Base-by-base conservation (phyloP, 2,329 filamentous ascomycete species). In the Gliomastix tumulicola region DNA sequence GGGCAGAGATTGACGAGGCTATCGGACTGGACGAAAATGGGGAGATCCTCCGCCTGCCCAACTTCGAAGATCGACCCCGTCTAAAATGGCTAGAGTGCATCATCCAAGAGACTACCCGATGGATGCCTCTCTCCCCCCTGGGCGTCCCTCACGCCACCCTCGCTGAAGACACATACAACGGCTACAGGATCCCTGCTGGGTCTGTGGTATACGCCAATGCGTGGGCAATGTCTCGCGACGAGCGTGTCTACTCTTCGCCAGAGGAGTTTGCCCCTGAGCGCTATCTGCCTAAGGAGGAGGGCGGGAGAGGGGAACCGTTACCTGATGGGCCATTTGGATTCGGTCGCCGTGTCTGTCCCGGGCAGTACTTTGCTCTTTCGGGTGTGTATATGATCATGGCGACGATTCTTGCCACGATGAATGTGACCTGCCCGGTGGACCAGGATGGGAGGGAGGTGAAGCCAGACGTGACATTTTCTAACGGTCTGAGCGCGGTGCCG, bases 171-270 rank as follows among this genome's bases (percentile, higher is more conserved):
- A 57, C 67, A 10, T 80, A 79, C 47, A 58, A 70, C 16, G 74
- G 66, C 22, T 71, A 74, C 53, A 65, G 67, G 40, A 76, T 80
- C 34, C 74, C 73, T 9, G 68, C 66, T n/a, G 76, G 74, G 4
- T 60, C 62, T 6, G 49, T 63, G 15, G 50, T 69, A 6, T 59
- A 60, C 36, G 59, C 62, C 21, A 71, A 68, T 36, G 51, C 58
- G n/a, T 51, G 56, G 11, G 63, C 63, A 34, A 74, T 68, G 62
- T 63, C 57, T 18, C 56, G 57, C 27, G 58, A 74, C 41, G 45
- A 17, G 16, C 13, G 20, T 10, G 25, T 34, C 7, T 39, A 39
- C 15, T 13, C 25, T 10, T 13, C 23, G 21, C 31, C 37, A 12
- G 25, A 35, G 8, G 22, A 21, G 4, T 39, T 39, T 12, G n/a